phyloP scores from a whole-genome alignment of 73 alveolate genomes.

The Paramecium primaurelia region DNA sequence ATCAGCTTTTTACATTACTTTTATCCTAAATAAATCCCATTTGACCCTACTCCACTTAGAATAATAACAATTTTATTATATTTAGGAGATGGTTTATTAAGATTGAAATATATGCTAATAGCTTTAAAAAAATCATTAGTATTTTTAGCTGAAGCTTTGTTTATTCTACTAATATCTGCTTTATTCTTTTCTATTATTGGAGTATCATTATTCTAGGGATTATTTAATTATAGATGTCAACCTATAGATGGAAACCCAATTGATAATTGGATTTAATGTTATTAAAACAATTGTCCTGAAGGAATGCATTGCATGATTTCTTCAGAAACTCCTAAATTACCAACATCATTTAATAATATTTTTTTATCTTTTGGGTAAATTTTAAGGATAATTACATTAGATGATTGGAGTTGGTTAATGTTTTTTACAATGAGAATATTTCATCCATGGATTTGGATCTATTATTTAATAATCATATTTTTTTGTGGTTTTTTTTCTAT shows the following conservation, averaged over 20 bases:
- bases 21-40: neutral
- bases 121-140: neutral
- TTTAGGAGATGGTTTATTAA: neutral
- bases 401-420: neutral
- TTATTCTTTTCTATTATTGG: neutral
- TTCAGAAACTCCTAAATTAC: neutral
- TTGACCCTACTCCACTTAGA: neutral
- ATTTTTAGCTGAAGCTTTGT: neutral
- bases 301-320: neutral
- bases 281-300: neutral
- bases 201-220: neutral
- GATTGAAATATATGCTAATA: neutral
- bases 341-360: neutral
- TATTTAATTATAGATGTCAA: neutral
- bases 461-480: neutral
- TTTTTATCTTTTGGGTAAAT: neutral
- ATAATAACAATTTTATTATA: neutral
- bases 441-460: neutral
- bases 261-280: neutral
- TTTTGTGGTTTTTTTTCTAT: neutral
- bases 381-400: neutral
- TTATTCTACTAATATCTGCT: neutral
- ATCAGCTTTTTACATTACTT: neutral
- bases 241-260: neutral
- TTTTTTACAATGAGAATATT: neutral